Conservation (phyloP, 1,284 basidiomycete genomes). For the Trametes pubescens region DNA sequence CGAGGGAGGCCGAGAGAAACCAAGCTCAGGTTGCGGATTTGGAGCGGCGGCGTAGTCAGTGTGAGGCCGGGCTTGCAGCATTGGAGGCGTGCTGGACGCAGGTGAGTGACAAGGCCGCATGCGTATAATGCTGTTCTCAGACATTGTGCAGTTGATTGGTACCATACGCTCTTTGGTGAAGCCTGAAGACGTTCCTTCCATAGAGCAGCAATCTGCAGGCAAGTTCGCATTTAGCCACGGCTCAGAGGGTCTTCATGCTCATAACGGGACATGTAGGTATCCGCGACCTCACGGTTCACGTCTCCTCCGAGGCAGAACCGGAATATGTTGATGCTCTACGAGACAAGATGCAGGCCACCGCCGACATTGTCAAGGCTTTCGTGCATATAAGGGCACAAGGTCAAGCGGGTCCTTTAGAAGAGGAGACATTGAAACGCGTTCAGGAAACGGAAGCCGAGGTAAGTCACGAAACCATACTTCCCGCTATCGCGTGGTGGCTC, state of each 20-base stretch:
- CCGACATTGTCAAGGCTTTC: conserved; percentile 66
- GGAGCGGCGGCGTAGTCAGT: conserved; percentile 75
- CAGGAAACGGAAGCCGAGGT: conserved; percentile 72
- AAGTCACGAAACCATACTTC: conserved; percentile 12
- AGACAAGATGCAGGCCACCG: conserved; percentile 65
- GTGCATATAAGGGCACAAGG: conserved; percentile 54
- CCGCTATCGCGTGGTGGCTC: conserved; percentile 10
- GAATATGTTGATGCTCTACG: conserved; percentile 59
- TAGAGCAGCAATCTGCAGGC: conserved; percentile 57
- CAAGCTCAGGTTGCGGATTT: conserved; percentile 74
- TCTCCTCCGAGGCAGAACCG: conserved; percentile 55
- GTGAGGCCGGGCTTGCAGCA: conserved; percentile 82
- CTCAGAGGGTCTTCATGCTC: conserved; percentile 14
- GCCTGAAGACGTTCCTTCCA: conserved; percentile 58
- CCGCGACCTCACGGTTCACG: conserved; percentile 63
- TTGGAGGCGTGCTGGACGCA: conserved; percentile 92
- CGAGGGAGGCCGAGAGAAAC: conserved; percentile 80
- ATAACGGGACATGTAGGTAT: conserved; percentile 37
- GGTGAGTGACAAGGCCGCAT: conserved; percentile 51
- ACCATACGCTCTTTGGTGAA: conserved; percentile 70
- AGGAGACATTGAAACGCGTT: conserved; percentile 52
- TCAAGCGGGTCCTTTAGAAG: conserved; percentile 43
- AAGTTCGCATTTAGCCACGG: conserved; percentile 22
- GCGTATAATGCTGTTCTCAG: conserved; percentile 21
- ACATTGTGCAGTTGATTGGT: conserved; percentile 62